Evolutionary conservation across 75 land plant species (phyloP).

Genomic region (Sequoia sempervirens): DNA sequence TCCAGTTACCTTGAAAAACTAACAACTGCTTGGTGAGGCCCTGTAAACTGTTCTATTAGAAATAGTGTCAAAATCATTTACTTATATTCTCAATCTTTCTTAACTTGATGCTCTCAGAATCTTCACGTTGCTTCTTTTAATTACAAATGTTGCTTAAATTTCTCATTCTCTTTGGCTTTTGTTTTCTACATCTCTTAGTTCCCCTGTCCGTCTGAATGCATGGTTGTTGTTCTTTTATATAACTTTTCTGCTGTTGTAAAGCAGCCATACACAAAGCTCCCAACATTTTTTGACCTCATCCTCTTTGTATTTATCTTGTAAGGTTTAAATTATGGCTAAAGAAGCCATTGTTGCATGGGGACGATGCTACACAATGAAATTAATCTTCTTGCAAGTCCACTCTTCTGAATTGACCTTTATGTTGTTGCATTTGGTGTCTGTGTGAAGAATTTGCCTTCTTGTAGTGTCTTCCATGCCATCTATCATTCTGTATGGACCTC

Average conservation of each 20-base stretch:
- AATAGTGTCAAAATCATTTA: not conserved
- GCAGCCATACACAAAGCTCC: not conserved
- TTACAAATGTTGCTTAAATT: not conserved
- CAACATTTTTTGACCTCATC: not conserved
- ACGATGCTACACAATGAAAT: not conserved
- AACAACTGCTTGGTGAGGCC: not conserved
- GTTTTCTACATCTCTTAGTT: not conserved
- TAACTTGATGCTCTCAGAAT: not conserved
- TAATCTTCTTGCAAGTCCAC: not conserved
- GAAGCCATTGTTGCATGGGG: not conserved
- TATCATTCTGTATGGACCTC: not conserved
- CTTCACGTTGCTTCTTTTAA: not conserved
- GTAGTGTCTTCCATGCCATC: not conserved
- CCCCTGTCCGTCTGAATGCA: not conserved
- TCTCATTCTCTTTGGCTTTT: not conserved
- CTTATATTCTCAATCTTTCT: not conserved
- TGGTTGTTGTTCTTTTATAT: not conserved
- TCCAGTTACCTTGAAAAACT: not conserved
- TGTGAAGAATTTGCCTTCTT: not conserved
- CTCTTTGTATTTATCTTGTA: not conserved
- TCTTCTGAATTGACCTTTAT: not conserved
- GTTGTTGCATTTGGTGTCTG: not conserved
- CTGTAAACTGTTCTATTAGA: not conserved
- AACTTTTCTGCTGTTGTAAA: not conserved
- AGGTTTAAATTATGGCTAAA: not conserved